These are phyloP conservation scores for Vanilla planifolia DNA, from an alignment of 106 monocot genomes.

Conservation along the genomic window DNA sequence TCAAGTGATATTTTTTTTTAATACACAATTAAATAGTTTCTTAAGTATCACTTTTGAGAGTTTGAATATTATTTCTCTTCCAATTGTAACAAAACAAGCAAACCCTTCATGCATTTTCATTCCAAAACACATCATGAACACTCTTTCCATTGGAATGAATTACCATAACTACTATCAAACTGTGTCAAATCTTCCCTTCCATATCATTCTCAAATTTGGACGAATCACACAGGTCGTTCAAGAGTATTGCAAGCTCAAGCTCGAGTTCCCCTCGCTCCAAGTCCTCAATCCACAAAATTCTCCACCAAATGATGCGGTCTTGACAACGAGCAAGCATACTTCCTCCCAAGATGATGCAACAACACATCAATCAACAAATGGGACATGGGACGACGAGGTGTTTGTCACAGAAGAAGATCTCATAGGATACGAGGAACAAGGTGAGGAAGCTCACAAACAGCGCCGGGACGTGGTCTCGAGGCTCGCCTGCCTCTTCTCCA, in stretches of 20 bases:
- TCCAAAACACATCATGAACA: too few relatives aligned
- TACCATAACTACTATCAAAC: too few relatives aligned
- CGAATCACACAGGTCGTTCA: slow-evolving; percentile 51
- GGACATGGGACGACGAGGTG: neutral
- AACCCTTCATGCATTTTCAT: too few relatives aligned
- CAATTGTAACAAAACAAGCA: too few relatives aligned
- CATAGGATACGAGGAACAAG: slow-evolving; percentile 10
- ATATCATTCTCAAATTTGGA: too few relatives aligned
- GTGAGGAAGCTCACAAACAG: neutral
- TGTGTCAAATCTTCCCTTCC: too few relatives aligned
- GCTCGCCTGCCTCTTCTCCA: slow-evolving; percentile 40
- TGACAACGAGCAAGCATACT: slow-evolving; percentile 23
- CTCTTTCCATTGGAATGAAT: too few relatives aligned
- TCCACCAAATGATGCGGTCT: slow-evolving; percentile 25
- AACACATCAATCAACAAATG: slow-evolving; percentile 1
- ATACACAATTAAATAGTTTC: too few relatives aligned
- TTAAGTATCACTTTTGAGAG: too few relatives aligned
- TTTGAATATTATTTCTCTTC: too few relatives aligned
- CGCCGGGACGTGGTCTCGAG: slow-evolving; percentile 19
- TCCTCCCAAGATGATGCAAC: slow-evolving; percentile 4
- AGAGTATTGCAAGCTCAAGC: slow-evolving; percentile 32
- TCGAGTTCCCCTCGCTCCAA: slow-evolving; percentile 30
- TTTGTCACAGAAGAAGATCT: slow-evolving; percentile 18
- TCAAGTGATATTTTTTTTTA: too few relatives aligned
- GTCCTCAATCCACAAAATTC: slow-evolving; percentile 2